Conservation (phyloP, 1,139 yeast species). For the Kodamaea sp. region DNA sequence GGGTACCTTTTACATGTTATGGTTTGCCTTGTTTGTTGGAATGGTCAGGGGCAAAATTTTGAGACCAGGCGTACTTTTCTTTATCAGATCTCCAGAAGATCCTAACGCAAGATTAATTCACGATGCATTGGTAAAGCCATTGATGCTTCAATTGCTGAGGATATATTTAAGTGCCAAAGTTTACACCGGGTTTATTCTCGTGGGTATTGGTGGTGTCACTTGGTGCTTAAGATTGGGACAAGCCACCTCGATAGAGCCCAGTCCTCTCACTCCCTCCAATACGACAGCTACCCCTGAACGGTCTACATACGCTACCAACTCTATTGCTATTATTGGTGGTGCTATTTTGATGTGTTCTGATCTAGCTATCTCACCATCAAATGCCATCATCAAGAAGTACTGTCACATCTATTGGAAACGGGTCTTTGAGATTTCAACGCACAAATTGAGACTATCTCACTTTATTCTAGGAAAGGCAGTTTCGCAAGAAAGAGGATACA, state of each 20-base stretch:
- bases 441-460: conserved; percentile 69
- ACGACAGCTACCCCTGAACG: not conserved
- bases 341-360: conserved; percentile 1
- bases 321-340: not conserved
- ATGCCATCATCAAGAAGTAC: conserved; percentile 27
- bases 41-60: conserved; percentile 73
- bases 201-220: conserved; percentile 74
- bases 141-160: conserved; percentile 69
- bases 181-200: conserved; percentile 68
- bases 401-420: conserved; percentile 59
- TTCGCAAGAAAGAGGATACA: conserved; percentile 74
- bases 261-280: not conserved
- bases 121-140: conserved; percentile 80
- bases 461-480: conserved; percentile 70
- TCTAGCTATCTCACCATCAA: not conserved
- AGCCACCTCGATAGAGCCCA: not conserved
- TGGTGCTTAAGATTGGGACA: conserved; percentile 42
- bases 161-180: conserved; percentile 75
- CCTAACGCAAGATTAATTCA: conserved; percentile 87
- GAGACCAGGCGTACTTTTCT: conserved; percentile 86
- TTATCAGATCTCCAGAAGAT: conserved; percentile 92
- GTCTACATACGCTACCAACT: not conserved
- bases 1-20: conserved; percentile 87
- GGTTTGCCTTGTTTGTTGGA: conserved; percentile 83
- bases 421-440: conserved; percentile 59